These are phyloP conservation scores for Podaxis sp. DNA, from an alignment of 768 basidiomycete genomes.

Conservation along the genomic window DNA sequence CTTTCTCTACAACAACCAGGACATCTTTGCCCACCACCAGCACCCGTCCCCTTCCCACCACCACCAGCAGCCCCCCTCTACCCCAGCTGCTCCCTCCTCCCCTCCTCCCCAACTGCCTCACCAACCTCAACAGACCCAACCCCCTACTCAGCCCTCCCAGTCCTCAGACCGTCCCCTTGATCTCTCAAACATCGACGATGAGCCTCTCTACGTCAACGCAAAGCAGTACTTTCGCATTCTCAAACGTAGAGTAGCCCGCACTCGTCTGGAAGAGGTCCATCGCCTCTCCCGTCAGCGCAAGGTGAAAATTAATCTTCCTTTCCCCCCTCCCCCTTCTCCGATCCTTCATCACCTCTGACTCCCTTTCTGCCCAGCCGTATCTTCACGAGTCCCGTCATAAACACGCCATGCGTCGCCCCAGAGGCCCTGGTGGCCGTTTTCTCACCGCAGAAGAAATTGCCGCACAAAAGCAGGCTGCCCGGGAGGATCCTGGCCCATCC, in stretches of 20 bases:
- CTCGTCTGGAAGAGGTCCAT: slow-evolving; percentile 90
- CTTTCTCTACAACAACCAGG: slow-evolving; percentile 16
- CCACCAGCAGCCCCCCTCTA: slow-evolving; percentile 1
- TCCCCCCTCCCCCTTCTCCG: not conserved
- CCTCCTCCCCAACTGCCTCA: slow-evolving; percentile 13
- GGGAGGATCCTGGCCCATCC: slow-evolving; percentile 29
- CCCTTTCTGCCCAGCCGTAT: slow-evolving; percentile 63
- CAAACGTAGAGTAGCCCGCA: slow-evolving; percentile 88
- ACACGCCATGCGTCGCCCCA: slow-evolving; percentile 95
- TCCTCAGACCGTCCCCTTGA: slow-evolving; percentile 10
- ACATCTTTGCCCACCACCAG: slow-evolving; percentile 22
- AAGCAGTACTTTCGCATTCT: slow-evolving; percentile 99
- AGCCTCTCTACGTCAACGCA: slow-evolving; percentile 98
- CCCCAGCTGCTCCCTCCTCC: slow-evolving; percentile 9
- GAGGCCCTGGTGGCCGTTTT: slow-evolving; percentile 96
- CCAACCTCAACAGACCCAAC: slow-evolving; percentile 16
- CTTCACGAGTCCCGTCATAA: slow-evolving; percentile 97
- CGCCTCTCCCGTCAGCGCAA: slow-evolving; percentile 90
- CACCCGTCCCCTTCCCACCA: slow-evolving; percentile 17
- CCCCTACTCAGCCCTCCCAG: slow-evolving; percentile 15
- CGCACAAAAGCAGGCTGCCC: slow-evolving; percentile 55
- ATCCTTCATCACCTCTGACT: slow-evolving; percentile 10
- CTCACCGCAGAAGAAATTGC: slow-evolving; percentile 95
- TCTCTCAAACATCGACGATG: slow-evolving; percentile 66
- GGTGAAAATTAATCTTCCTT: slow-evolving; percentile 35